phyloP scores from a whole-genome alignment of 2,329 filamentous ascomycete genomes.

The Colletotrichum limetticola region DNA sequence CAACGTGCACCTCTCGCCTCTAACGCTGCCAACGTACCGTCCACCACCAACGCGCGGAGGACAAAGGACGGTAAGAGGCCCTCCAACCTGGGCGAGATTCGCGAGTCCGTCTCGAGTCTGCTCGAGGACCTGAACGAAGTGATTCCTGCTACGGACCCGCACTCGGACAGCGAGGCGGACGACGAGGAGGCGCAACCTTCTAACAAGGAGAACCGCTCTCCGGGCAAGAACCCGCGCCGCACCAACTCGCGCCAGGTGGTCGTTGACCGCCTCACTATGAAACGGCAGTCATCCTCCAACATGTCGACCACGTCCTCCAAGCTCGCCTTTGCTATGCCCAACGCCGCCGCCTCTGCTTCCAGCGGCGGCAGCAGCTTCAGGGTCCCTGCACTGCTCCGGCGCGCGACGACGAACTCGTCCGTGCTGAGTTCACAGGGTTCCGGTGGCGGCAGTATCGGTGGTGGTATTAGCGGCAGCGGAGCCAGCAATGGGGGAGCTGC shows the following conservation, averaged over 20 bases:
- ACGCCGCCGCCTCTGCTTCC: conserved; percentile 49
- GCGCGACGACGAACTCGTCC: conserved; percentile 76
- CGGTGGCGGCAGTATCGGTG: neutral
- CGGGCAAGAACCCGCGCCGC: conserved; percentile 48
- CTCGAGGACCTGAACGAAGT: conserved; percentile 75
- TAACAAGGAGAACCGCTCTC: conserved; percentile 61
- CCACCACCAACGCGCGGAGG: conserved; percentile 68
- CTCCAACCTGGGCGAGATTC: conserved; percentile 80
- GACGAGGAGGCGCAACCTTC: conserved; percentile 54
- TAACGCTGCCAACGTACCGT: conserved; percentile 59
- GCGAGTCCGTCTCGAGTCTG: conserved; percentile 84
- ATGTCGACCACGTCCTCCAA: conserved; percentile 47
- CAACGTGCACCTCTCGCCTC: conserved; percentile 46
- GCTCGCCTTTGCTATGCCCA: conserved; percentile 64
- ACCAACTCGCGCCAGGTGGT: conserved; percentile 53
- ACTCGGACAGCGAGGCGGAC: conserved; percentile 60
- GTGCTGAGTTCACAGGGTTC: conserved; percentile 48
- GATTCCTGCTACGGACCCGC: conserved; percentile 59
- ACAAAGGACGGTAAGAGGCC: conserved; percentile 74
- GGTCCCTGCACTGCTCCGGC: conserved; percentile 76
- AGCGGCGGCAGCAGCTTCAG: conserved; percentile 63
- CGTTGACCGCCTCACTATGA: conserved; percentile 80
- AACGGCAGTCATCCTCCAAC: conserved; percentile 62
- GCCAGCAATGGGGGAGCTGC: conserved; percentile 19
- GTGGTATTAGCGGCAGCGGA: neutral